Percentiles rank a stretch among this genome's conserved stretches.
Conservation (phyloP, 352 stramenopile genomes). For the Pythium sukuiense region DNA sequence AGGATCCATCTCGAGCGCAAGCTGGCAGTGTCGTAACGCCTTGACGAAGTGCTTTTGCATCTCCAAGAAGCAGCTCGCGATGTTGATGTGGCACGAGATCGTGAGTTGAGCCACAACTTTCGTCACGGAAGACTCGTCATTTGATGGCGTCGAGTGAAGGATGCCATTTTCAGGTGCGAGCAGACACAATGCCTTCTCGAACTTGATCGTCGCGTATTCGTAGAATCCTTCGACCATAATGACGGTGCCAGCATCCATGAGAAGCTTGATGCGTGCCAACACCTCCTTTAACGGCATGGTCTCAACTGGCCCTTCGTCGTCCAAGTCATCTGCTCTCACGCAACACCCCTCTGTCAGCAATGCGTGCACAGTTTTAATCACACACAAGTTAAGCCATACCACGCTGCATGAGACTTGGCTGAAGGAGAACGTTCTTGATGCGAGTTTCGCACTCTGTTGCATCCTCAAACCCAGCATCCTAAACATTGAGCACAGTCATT, state of each 20-base stretch:
- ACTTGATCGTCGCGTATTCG: constrained; percentile 61
- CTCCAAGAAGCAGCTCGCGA: constrained; percentile 55
- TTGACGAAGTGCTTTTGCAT: constrained; percentile 55
- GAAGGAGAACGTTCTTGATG: constrained; percentile 16
- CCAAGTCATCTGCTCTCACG: background rate
- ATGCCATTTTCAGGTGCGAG: background rate
- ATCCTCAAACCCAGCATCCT: constrained; percentile 25
- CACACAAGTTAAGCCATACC: background rate
- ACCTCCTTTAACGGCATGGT: constrained; percentile 11
- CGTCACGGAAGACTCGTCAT: background rate
- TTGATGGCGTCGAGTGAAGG: background rate
- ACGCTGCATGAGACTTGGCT: background rate
- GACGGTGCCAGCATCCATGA: constrained; percentile 55
- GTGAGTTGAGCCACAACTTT: constrained; percentile 28
- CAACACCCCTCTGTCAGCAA: background rate
- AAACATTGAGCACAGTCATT: background rate
- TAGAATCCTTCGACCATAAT: constrained; percentile 67
- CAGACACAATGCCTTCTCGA: constrained; percentile 25
- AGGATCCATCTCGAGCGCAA: constrained; percentile 39
- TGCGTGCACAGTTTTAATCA: too few relatives aligned
- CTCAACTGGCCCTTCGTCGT: background rate
- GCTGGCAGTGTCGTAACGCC: constrained; percentile 43
- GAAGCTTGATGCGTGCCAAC: constrained; percentile 36
- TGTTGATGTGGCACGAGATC: constrained; percentile 58
- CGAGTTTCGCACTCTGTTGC: constrained; percentile 22